Base-by-base conservation (phyloP, 2,329 filamentous ascomycete species). In the Cryphonectria parasitica region DNA sequence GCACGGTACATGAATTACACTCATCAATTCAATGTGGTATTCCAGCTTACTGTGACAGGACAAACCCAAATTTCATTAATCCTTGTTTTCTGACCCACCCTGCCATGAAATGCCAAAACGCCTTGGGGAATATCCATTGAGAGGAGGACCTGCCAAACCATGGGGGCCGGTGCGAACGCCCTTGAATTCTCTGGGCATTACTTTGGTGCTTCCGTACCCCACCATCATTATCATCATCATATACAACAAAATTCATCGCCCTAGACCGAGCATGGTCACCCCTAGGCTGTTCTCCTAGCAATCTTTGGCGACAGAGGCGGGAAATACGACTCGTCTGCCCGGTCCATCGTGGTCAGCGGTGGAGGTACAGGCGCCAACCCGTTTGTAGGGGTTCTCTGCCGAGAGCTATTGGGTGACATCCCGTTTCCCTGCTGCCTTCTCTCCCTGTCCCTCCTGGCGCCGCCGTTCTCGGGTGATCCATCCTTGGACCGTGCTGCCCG, bases 371-470 rank as follows among this genome's bases (percentile, higher is more conserved):
- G 41, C 2, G 76, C 74, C 64, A 75, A 74, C 31, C 68, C 65
- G 34, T 60, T 74, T 19, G 85, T 84, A 2, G 86, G 84, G 2
- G 85, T 87, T 71, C 86, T 82, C 1, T 82, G 80, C 64, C 83
- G 81, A 1, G 83, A 85, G 69, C 82, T 85, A 73, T 86, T 88
- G 5, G 84, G 83, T 3, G 83, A 82, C 3, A 76, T 70, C 19
- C 72, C 71, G 10, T 73, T 73, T 3, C 41, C 72, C 28, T 69
- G 66, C 22, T 72, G 73, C 63, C 74, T 75, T 28, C 69, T 36
- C 60, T 71, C 76, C 56, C 68, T 71, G 43, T 72, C 58, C 73
- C 75, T 41, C 74, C 71, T 60, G 69, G 74, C 36, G 65, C 67
- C 67, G 74, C 72, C 71, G 69, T 73, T 74, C 65, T 80, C 80